These are phyloP conservation scores for Golubevia pallescens DNA, from an alignment of 1,284 basidiomycete genomes.

Conservation along the genomic window DNA sequence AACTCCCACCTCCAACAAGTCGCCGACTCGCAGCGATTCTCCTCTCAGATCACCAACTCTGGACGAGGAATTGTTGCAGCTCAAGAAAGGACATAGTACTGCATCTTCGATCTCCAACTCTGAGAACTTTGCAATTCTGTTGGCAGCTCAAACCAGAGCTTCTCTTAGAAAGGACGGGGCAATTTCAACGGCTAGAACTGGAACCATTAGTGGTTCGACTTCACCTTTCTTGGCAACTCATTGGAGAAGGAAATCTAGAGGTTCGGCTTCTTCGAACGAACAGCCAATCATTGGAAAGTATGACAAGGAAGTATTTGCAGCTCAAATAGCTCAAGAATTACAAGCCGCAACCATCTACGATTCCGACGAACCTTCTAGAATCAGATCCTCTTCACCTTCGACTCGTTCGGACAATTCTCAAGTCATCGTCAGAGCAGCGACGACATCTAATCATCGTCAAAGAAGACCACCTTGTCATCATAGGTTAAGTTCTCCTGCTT, in stretches of 20 bases:
- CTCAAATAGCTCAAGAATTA: not conserved
- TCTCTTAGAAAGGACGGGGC: constrained; percentile 35
- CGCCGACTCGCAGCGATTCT: too few relatives aligned
- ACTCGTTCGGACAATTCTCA: too few relatives aligned
- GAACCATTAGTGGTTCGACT: constrained; percentile 12
- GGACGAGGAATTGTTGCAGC: too few relatives aligned
- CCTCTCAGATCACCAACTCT: too few relatives aligned
- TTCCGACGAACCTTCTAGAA: not conserved
- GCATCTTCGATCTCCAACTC: constrained; percentile 8
- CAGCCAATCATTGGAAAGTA: not conserved
- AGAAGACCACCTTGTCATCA: not conserved
- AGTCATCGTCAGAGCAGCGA: too few relatives aligned
- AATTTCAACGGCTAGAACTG: constrained; percentile 21
- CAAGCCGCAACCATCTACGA: not conserved
- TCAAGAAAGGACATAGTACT: too few relatives aligned
- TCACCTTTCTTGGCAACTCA: not conserved
- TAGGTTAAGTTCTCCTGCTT: not conserved
- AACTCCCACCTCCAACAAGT: not conserved
- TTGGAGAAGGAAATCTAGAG: not conserved
- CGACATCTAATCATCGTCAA: too few relatives aligned
- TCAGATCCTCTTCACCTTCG: too few relatives aligned
- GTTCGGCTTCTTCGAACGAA: not conserved
- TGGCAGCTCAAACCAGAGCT: constrained; percentile 20
- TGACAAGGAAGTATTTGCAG: not conserved
- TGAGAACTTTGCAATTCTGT: constrained; percentile 14